phyloP scores from a whole-genome alignment of 148 eudicot species.

The Gaultheria prostrata region DNA sequence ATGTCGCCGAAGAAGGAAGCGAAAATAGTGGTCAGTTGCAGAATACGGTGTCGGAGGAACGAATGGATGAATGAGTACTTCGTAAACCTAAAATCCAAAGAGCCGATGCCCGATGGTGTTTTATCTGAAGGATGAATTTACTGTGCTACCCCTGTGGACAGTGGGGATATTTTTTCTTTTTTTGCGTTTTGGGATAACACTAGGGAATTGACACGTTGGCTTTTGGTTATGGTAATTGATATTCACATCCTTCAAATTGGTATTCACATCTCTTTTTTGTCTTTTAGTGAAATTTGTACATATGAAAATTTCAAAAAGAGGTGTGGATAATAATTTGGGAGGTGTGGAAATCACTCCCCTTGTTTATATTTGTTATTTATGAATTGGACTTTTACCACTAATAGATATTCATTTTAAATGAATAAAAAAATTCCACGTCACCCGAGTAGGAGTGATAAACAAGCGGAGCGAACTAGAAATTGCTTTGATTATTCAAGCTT shows the following conservation, averaged over 20 bases:
- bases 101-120: neutral
- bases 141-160: neutral
- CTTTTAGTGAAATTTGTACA: too few species aligned
- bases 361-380: too few species aligned
- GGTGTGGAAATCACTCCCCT: too few species aligned
- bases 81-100: neutral
- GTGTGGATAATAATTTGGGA: too few species aligned
- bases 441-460: neutral
- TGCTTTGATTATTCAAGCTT: neutral
- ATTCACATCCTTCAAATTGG: too few species aligned
- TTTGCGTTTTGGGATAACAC: neutral
- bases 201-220: neutral
- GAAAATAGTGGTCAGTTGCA: neutral
- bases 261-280: too few species aligned
- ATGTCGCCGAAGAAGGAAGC: neutral
- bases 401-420: too few species aligned
- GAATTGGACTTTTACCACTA: too few species aligned
- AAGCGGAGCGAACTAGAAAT: neutral
- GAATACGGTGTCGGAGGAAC: neutral
- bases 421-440: too few species aligned
- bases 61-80: neutral
- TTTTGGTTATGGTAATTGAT: too few species aligned
- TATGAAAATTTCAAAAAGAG: too few species aligned
- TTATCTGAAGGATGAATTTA: slow-evolving; percentile 2
- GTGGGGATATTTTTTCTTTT: too few species aligned